Conservation (phyloP, 257 asterid genomes). For the Scutellaria minor region DNA sequence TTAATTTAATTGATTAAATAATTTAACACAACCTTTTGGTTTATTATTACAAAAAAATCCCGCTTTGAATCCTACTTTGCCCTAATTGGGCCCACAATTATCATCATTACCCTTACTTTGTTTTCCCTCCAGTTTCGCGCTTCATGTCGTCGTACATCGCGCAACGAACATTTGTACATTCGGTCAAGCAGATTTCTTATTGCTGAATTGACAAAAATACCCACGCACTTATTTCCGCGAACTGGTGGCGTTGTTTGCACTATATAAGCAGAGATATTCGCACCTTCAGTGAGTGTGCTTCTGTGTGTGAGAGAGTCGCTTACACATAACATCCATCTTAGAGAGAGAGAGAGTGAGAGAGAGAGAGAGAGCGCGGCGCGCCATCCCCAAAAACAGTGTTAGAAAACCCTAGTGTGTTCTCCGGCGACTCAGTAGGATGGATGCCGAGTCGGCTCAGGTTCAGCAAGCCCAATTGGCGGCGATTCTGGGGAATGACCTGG, state of each 20-base stretch:
- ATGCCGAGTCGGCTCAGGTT: conserved; percentile 76
- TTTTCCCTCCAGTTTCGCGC: conserved; percentile 39
- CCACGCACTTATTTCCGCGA: conserved; percentile 3
- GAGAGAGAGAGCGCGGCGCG: conserved; percentile 23
- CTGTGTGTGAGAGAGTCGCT: conserved; percentile 40
- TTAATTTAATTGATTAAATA: too few species aligned
- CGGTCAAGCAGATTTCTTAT: not conserved
- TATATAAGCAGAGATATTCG: conserved; percentile 12
- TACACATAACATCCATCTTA: not conserved
- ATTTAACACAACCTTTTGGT: too few species aligned
- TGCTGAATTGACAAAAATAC: conserved; percentile 31
- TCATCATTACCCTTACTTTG: conserved; percentile 18
- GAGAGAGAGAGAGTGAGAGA: conserved; percentile 36
- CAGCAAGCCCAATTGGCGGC: conserved; percentile 82
- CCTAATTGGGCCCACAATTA: conserved; percentile 42
- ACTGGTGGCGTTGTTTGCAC: not conserved
- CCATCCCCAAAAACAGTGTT: conserved; percentile 31
- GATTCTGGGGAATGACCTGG: conserved; percentile 76
- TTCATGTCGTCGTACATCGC: conserved; percentile 14
- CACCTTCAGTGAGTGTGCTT: conserved; percentile 37
- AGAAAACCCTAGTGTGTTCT: conserved; percentile 57
- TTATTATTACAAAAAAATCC: too few species aligned
- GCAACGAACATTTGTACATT: conserved; percentile 37
- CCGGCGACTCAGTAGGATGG: conserved; percentile 53
- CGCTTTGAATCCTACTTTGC: conserved; percentile 19